A percentile compares a stretch with the other conserved stretches of the same genome.
phyloP scores from a whole-genome alignment of 768 basidiomycete genomes.

The Crucibulum laeve region DNA sequence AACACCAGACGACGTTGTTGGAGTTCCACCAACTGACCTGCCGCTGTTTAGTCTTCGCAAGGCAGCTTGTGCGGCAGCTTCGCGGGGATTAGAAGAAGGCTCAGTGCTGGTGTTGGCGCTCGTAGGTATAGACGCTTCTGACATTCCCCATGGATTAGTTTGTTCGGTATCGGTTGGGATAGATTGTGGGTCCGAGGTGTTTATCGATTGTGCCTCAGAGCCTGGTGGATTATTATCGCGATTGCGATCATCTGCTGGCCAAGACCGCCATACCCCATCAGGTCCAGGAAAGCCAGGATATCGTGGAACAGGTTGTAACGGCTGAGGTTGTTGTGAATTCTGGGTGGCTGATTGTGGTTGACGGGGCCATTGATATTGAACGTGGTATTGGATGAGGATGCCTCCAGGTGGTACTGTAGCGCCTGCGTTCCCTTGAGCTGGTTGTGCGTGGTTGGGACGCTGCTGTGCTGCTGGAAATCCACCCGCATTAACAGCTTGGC shows the following conservation, averaged over 20 bases:
- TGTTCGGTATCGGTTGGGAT: conserved; percentile 3
- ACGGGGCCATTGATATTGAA: conserved; percentile 48
- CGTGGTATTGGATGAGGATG: conserved; percentile 60
- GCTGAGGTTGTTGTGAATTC: conserved; percentile 21
- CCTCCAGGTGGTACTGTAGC: conserved; percentile 36
- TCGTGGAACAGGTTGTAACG: conserved; percentile 43
- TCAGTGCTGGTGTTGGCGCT: conserved; percentile 1
- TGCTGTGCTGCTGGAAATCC: background rate
- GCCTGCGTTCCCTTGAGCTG: conserved; percentile 20
- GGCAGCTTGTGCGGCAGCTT: conserved; percentile 67
- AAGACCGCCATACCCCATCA: conserved; percentile 61
- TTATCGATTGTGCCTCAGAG: background rate
- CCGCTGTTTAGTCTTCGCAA: conserved; percentile 46
- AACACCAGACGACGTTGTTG: background rate
- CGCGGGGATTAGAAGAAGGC: conserved; percentile 16
- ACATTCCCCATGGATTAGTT: background rate
- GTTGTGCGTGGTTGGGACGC: conserved; percentile 2
- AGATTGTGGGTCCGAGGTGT: background rate
- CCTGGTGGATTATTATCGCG: conserved; percentile 1
- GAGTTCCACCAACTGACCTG: too few relatives aligned
- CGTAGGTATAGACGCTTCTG: conserved; percentile 5
- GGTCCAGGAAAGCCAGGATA: conserved; percentile 64
- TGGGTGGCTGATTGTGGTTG: conserved; percentile 27
- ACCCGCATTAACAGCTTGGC: conserved; percentile 29
- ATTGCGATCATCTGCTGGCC: conserved; percentile 36